Base-by-base conservation (phyloP, 495 filamentous ascomycete species). In the Xylaria acuta region DNA sequence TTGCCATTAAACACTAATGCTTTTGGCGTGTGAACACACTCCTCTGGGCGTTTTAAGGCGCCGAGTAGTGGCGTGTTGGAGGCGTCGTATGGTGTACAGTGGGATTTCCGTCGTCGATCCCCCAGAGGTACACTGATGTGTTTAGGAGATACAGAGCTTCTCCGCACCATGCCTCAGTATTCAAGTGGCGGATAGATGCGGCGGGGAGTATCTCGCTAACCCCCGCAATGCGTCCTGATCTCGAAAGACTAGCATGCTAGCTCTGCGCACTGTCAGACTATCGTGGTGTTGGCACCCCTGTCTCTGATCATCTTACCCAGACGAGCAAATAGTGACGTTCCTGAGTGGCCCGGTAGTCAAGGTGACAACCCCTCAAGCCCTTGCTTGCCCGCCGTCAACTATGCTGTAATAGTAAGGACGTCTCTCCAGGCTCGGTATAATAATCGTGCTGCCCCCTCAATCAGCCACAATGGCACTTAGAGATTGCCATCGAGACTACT, bases 171-270 rank as follows among this genome's bases (percentile, higher is more conserved):
- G 0, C 18, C n/a, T n/a, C 3, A 11, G 3, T 6, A n/a, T 25
- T 30, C 2, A 11, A 16, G 32, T 12, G 45, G 25, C 6, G 34
- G 0, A 58, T 1, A 12, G n/a, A 25, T 25, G 22, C 12, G 22
- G 25, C 9, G 5, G 25, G 34, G 11, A 43, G 76, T 74, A 73
- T 3, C 58, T 8, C 30, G 16, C 36, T 72, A 74, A 72, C 74
- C 68, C 76, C 74, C 76, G 70, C 74, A 70, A 67, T 73, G 22
- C 60, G 59, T 56, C 62, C 36, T 47, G 41, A 70, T 70, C 62
- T 64, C 22, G 14, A 27, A 40, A 18, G 34, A 36, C 60, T 67
- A 43, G 47, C 14, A 56, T 43, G n/a, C 18, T 32, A 34, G 36
- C 18, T 45, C 8, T 69, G 32, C 45, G 59, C 69, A 71, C 69